Base-by-base conservation (phyloP, 768 basidiomycete genomes). In the Hygrophorus pudorinus region DNA sequence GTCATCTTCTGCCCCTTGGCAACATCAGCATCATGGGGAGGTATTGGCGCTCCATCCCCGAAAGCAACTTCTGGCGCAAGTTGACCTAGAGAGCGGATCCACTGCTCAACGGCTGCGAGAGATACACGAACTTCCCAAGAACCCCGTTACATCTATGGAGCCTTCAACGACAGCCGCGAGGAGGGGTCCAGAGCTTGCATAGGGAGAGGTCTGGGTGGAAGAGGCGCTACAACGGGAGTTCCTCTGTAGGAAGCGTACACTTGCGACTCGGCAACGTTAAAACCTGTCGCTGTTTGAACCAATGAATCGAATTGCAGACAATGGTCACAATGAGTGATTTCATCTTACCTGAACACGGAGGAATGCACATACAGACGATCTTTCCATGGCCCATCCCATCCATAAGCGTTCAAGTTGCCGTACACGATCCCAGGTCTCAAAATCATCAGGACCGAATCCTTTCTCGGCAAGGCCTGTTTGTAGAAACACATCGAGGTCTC, bases 401-500 rank as follows among this genome's bases (percentile, higher is more conserved):
- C 76, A 62, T 76, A 80, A 2, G 74, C 77, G 21, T 60, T 64
- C 30, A 80, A 54, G 47, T 65, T 76, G 0, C 78, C 78, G 42
- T 66, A 73, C 2, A 81, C 66, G 18, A 79, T 66, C 0, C 76
- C 73, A 0, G 72, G 70, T 41, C 47, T 54, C 2, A 66, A 78
- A 61, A 1, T 69, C 66, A 4, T 56, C 47, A 1, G 63, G 53
- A 0, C 73, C 68, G 49, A 79, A 78, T 0, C 76, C 76, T 44
- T 71, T 73, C 2, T 48, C 58, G 6, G 58, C 59, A 11, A 80
- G 55, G 0, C 70, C 71, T 2, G 72, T 67, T 50, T 82, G 79
- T 11, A 82, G 53, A 54, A 81, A 80, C 7, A 81, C 76, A 50
- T 80, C 74, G 79, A 77, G 0, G 78, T 81, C 38, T 79, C 78